phyloP scores from a whole-genome alignment of 2,329 filamentous ascomycete species.

The Huntiella omanensis region DNA sequence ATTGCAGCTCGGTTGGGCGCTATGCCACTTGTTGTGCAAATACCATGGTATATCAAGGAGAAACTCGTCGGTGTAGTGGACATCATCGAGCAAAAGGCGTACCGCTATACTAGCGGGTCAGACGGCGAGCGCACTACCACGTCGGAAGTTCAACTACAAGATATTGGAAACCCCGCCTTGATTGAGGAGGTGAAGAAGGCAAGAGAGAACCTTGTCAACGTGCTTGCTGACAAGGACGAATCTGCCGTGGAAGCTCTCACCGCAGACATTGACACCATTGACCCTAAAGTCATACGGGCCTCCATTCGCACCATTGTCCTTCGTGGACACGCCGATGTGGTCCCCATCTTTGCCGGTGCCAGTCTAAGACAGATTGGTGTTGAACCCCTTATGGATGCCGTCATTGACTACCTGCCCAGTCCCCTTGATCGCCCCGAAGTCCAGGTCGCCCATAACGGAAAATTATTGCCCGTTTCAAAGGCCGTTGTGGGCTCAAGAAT shows the following conservation, averaged over 20 bases:
- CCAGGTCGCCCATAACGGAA: conserved; percentile 51
- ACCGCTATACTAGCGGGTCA: conserved; percentile 41
- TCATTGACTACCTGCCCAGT: conserved; percentile 71
- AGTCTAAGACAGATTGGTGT: conserved; percentile 91
- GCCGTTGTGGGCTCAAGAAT: conserved; percentile 22
- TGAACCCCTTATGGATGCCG: conserved; percentile 73
- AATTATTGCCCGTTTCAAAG: conserved; percentile 19
- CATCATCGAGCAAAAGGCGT: conserved; percentile 53
- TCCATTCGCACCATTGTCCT: conserved; percentile 58
- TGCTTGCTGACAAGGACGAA: conserved; percentile 78
- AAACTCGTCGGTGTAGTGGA: conserved; percentile 72
- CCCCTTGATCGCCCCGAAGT: conserved; percentile 65
- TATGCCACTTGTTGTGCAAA: conserved; percentile 83
- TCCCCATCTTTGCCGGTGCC: conserved; percentile 78
- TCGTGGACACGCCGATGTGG: conserved; percentile 48
- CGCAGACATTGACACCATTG: conserved; percentile 56
- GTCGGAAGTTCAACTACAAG: conserved; percentile 17
- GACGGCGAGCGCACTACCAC: conserved; percentile 22
- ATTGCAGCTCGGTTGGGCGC: conserved; percentile 60
- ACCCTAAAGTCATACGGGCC: conserved; percentile 45
- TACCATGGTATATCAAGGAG: conserved; percentile 82
- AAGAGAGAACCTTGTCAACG: conserved; percentile 59
- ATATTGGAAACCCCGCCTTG: conserved; percentile 14
- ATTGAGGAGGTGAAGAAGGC: conserved; percentile 51
- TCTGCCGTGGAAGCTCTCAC: conserved; percentile 69